A percentile compares a stretch with the other conserved stretches of the same genome.
Conservation (phyloP, 768 basidiomycete genomes). For the Mycena haematopus region DNA sequence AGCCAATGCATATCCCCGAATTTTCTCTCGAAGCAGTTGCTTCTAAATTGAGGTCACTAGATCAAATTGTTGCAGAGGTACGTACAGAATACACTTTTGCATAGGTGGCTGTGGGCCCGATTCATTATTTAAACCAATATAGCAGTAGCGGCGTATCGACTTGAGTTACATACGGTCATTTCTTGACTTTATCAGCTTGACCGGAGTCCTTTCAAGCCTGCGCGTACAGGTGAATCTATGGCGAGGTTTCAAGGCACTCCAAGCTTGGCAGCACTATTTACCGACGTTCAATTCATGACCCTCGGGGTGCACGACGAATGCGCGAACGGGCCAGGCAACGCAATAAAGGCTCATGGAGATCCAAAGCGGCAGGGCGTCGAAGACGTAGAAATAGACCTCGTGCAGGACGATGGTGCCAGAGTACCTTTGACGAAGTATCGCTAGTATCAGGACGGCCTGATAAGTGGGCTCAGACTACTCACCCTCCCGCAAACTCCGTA, state of each 20-base stretch:
- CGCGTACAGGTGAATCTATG: too few relatives aligned
- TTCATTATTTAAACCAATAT: too few relatives aligned
- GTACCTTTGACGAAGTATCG: slow-evolving; percentile 15
- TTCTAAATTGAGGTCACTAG: too few relatives aligned
- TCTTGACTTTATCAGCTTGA: too few relatives aligned
- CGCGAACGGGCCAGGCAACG: slow-evolving; percentile 24
- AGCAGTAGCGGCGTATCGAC: too few relatives aligned
- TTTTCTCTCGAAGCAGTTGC: too few relatives aligned
- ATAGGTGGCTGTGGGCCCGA: too few relatives aligned
- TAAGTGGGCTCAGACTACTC: neutral
- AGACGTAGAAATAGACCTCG: slow-evolving; percentile 57
- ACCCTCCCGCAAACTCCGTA: slow-evolving; percentile 16
- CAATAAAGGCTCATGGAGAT: slow-evolving; percentile 51
- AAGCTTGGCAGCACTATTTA: neutral
- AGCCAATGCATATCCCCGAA: too few relatives aligned
- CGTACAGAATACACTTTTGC: too few relatives aligned
- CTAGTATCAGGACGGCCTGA: neutral
- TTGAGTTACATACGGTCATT: neutral
- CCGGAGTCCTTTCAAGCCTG: too few relatives aligned
- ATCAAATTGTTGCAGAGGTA: too few relatives aligned
- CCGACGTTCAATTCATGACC: neutral
- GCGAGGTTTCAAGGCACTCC: too few relatives aligned
- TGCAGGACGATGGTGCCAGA: slow-evolving; percentile 50
- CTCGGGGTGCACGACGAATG: neutral
- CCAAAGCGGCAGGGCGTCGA: slow-evolving; percentile 62